Percentiles rank a stretch among this genome's conserved stretches.
Evolutionary conservation across 768 basidiomycete genomes (phyloP).

Genomic region (Auriscalpium microsporum): DNA sequence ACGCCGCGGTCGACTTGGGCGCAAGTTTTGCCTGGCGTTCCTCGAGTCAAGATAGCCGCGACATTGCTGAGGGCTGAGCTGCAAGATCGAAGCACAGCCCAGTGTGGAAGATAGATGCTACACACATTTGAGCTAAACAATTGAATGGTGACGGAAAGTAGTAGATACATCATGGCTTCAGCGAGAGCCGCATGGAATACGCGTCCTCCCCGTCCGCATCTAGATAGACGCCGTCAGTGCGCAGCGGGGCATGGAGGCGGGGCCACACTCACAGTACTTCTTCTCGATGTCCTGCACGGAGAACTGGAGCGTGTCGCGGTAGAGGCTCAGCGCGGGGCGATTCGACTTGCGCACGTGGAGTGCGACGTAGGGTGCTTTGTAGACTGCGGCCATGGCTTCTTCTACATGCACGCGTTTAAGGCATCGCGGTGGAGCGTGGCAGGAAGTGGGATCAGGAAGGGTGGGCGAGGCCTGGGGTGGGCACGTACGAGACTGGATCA

Average conservation of each 20-base stretch:
- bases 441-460: too few species aligned
- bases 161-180: slow-evolving; percentile 25
- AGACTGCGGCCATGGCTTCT: slow-evolving; percentile 82
- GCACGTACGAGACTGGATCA: slow-evolving; percentile 82
- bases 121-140: too few species aligned
- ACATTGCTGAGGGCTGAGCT: too few species aligned
- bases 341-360: slow-evolving; percentile 95
- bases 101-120: too few species aligned
- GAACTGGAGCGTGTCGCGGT: slow-evolving; percentile 86
- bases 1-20: too few species aligned
- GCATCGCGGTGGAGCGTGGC: too few species aligned
- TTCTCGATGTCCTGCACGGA: slow-evolving; percentile 79
- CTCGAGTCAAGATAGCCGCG: too few species aligned
- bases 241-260: background rate
- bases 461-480: background rate
- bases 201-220: slow-evolving; percentile 94
- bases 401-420: slow-evolving; percentile 30
- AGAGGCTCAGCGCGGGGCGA: slow-evolving; percentile 80
- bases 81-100: too few species aligned
- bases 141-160: too few species aligned
- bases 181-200: slow-evolving; percentile 73
- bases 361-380: slow-evolving; percentile 78
- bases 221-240: slow-evolving; percentile 21
- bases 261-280: slow-evolving; percentile 59
- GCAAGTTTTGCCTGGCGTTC: too few species aligned